phyloP scores from a whole-genome alignment of 1,284 basidiomycete species.

The Erythrobasidium hasegawianum region DNA sequence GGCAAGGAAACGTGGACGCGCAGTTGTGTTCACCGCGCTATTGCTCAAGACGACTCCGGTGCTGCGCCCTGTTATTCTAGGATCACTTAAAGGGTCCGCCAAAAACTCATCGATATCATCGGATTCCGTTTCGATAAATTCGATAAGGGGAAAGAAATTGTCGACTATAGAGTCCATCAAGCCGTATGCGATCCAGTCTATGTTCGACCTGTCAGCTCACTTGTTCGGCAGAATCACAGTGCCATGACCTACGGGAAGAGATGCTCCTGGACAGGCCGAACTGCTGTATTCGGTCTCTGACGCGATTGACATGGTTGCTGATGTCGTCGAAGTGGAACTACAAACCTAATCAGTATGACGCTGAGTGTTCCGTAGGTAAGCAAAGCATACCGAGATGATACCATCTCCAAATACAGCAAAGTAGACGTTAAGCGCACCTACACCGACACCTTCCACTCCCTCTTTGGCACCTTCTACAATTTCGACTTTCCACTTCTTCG shows the following conservation, averaged over 20 bases:
- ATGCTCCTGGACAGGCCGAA: constrained; percentile 56
- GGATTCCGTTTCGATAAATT: constrained; percentile 78
- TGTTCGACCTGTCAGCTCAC: background rate
- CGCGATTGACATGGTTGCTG: constrained; percentile 75
- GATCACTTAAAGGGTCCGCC: constrained; percentile 45
- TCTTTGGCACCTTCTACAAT: constrained; percentile 59
- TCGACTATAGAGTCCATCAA: constrained; percentile 92
- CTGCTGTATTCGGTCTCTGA: constrained; percentile 63
- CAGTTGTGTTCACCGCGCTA: background rate
- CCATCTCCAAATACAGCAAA: constrained; percentile 86
- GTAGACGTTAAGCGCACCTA: constrained; percentile 82
- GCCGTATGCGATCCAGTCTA: constrained; percentile 93
- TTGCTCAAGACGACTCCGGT: background rate
- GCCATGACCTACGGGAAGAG: constrained; percentile 60
- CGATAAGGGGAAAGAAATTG: constrained; percentile 82
- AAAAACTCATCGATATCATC: constrained; percentile 71
- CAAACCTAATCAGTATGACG: background rate
- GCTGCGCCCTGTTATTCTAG: background rate
- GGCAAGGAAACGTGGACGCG: background rate
- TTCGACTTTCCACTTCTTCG: constrained; percentile 52
- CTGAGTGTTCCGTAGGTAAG: background rate
- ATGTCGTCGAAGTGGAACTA: constrained; percentile 93
- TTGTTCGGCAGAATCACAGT: background rate
- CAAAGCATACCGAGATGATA: constrained; percentile 69
- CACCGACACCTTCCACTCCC: constrained; percentile 58